Percentiles rank a stretch among this genome's conserved stretches.
phyloP scores from a whole-genome alignment of 768 basidiomycete genomes.

The Russula olivacea region DNA sequence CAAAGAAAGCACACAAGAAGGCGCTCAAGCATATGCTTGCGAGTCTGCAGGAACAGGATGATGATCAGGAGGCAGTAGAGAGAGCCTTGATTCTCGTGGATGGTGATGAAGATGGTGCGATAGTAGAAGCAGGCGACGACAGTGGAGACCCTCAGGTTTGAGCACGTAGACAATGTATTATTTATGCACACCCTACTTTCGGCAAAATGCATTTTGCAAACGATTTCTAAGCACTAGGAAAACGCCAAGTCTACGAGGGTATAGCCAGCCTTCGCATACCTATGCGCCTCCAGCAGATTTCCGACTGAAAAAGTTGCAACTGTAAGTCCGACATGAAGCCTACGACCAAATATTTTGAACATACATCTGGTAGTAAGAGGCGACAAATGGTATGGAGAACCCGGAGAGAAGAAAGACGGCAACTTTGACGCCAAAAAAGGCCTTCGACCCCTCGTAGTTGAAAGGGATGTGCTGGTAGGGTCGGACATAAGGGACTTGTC shows the following conservation, averaged over 20 bases:
- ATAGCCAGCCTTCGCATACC: not conserved
- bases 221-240: slow-evolving; percentile 1
- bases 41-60: slow-evolving; percentile 26
- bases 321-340: slow-evolving; percentile 5
- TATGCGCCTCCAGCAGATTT: slow-evolving; percentile 5
- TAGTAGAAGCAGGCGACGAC: not conserved
- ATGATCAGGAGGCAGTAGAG: slow-evolving; percentile 19
- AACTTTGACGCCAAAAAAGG: slow-evolving; percentile 19
- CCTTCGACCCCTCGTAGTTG: slow-evolving; percentile 21
- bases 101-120: slow-evolving; percentile 4
- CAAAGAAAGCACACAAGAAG: slow-evolving; percentile 37
- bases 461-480: slow-evolving; percentile 24
- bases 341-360: slow-evolving; percentile 16
- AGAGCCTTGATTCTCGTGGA: not conserved
- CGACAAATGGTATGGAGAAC: slow-evolving; percentile 27
- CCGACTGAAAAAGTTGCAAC: not conserved
- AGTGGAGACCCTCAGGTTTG: not conserved
- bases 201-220: not conserved
- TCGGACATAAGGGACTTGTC: not conserved
- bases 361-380: slow-evolving; percentile 26
- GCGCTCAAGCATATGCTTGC: slow-evolving; percentile 31
- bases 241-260: not conserved
- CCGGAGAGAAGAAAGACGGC: slow-evolving; percentile 17
- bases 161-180: slow-evolving; percentile 1
- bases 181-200: not conserved